Percentiles rank a stretch among this genome's conserved stretches.
These are phyloP conservation scores for Uncinocarpus reesii DNA, from an alignment of 2,329 filamentous ascomycete species.

Conservation along the genomic window DNA sequence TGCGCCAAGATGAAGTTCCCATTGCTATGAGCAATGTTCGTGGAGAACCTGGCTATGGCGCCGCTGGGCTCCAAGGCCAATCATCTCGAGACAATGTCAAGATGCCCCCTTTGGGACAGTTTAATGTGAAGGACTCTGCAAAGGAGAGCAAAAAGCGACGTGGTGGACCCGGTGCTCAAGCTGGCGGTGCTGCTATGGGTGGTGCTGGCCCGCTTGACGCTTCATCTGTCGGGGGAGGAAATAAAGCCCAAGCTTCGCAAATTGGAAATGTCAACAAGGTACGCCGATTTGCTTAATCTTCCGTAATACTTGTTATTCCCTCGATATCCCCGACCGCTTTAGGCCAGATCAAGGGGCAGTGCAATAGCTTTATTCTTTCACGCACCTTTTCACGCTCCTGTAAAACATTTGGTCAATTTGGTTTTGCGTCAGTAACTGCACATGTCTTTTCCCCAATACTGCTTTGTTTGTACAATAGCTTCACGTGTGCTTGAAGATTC, in stretches of 20 bases:
- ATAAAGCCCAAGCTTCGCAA: slow-evolving; percentile 30
- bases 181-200: slow-evolving; percentile 27
- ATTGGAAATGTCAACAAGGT: slow-evolving; percentile 44
- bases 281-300: slow-evolving; percentile 18
- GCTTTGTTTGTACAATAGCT: too few species aligned
- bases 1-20: slow-evolving; percentile 58
- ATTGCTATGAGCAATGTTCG: slow-evolving; percentile 52
- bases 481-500: too few species aligned
- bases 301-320: too few species aligned
- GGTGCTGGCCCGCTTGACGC: slow-evolving; percentile 27
- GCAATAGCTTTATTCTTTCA: too few species aligned
- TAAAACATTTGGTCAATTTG: not conserved
- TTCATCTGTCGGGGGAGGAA: slow-evolving; percentile 24
- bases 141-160: slow-evolving; percentile 88
- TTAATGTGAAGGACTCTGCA: slow-evolving; percentile 70
- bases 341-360: too few species aligned
- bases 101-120: slow-evolving; percentile 90
- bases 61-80: slow-evolving; percentile 38
- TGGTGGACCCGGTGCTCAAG: slow-evolving; percentile 42
- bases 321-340: too few species aligned
- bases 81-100: slow-evolving; percentile 48
- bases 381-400: too few species aligned
- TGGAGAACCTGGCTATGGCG: slow-evolving; percentile 41
- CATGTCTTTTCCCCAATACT: too few species aligned
- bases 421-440: too few species aligned